Conservation (phyloP, 306 rosid genomes). For the Oxytropis ochrocephala region DNA sequence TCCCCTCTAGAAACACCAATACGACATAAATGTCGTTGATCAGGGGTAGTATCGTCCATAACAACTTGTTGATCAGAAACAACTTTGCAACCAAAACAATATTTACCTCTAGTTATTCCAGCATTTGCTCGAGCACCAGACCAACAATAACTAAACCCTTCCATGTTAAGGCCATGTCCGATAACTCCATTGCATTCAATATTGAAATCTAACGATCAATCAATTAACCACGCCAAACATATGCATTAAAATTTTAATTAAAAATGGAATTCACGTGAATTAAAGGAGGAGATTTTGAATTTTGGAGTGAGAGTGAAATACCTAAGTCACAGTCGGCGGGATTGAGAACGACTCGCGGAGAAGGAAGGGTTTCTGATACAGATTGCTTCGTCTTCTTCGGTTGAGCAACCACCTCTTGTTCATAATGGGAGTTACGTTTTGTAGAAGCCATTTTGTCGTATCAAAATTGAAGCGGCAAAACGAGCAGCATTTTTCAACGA, state of each 20-base stretch:
- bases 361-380: background rate
- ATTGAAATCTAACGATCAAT: constrained; percentile 35
- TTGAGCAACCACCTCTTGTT: background rate
- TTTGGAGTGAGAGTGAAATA: background rate
- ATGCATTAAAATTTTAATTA: background rate
- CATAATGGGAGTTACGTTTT: background rate
- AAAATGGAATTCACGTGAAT: background rate
- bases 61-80: constrained; percentile 33
- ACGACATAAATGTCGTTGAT: constrained; percentile 40
- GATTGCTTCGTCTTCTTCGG: background rate
- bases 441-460: background rate
- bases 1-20: constrained; percentile 51
- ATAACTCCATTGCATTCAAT: constrained; percentile 11
- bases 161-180: constrained; percentile 33
- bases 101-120: constrained; percentile 47
- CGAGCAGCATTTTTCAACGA: too few species aligned
- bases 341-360: background rate
- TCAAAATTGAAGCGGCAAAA: background rate
- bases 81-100: constrained; percentile 50
- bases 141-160: constrained; percentile 65
- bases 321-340: constrained; percentile 10
- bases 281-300: background rate
- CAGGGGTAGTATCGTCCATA: constrained; percentile 33
- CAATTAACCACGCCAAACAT: background rate
- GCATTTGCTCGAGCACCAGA: constrained; percentile 47